Evolutionary conservation across 768 basidiomycete species (phyloP).

Genomic region (Agaricus blazei): DNA sequence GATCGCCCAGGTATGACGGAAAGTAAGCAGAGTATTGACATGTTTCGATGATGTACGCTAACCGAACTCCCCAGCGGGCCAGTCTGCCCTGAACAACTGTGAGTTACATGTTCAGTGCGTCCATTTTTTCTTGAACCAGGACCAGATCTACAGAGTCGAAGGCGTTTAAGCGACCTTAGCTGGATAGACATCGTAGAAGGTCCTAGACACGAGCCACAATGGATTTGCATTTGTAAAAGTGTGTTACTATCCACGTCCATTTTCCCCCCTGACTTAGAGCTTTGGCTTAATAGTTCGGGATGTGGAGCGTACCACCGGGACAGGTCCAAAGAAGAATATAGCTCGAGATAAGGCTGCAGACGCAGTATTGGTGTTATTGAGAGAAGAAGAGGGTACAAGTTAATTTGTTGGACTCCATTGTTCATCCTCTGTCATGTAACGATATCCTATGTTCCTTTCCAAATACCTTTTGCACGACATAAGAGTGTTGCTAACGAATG

Average conservation of each 20-base stretch:
- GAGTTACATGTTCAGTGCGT: slow-evolving; percentile 6
- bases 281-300: slow-evolving; percentile 41
- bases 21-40: not conserved
- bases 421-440: not conserved
- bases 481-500: not conserved
- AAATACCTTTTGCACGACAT: not conserved
- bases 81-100: slow-evolving; percentile 34
- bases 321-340: slow-evolving; percentile 46
- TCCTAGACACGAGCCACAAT: slow-evolving; percentile 38
- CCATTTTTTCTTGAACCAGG: slow-evolving; percentile 4
- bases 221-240: slow-evolving; percentile 63
- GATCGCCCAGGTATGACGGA: slow-evolving; percentile 1
- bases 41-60: not conserved
- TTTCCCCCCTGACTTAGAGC: slow-evolving; percentile 10
- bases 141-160: slow-evolving; percentile 50
- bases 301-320: slow-evolving; percentile 40
- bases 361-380: slow-evolving; percentile 36
- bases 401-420: not conserved
- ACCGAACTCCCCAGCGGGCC: slow-evolving; percentile 6
- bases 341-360: slow-evolving; percentile 44
- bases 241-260: slow-evolving; percentile 11
- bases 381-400: not conserved
- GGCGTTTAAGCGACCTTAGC: slow-evolving; percentile 38
- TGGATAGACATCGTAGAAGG: slow-evolving; percentile 50
- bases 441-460: not conserved